Base-by-base conservation (phyloP, 1,139 yeast genomes). In the Kurtzmaniella quercitrusa region DNA sequence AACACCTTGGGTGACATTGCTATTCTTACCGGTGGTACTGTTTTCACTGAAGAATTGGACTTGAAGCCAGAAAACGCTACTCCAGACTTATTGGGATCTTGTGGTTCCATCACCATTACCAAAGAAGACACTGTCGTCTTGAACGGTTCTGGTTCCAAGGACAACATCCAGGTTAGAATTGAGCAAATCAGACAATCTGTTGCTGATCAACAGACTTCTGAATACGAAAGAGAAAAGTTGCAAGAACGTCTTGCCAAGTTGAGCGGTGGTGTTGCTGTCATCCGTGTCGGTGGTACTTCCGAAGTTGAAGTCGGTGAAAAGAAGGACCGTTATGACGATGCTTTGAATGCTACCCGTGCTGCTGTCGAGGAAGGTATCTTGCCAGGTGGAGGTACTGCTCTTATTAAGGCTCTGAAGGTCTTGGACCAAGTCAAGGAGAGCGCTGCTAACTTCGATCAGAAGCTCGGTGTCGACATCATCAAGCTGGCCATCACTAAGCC, bases 321-420 rank as follows among this genome's bases (percentile, higher is more conserved):
- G 96, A 93, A 93, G 78, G 99, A 93, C 68, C 89, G 99, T 75
- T 94, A 91, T 64, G 98, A 94, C 59, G 99, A 93, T 74, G 98
- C 99, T 40, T 80, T 93, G 63, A 93, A 94, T 66, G 98, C 99
- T 47, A 94, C 98, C 46, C 89, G 98, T 75, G 98, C 99, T 55
- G 99, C 99, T 51, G 98, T 93, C 51, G 95, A 93, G 73, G 98
- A 93, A 71, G 99, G 99, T 75, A 93, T 94, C 63, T 80, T 93
- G 57, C 98, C 98, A 65, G 99, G 99, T 76, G 99, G 98, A 68
- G 99, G 99, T 76, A 93, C 98, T 55, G 98, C 98, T 52, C 80
- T 93, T 65, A 82, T 91, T 60, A 93, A 93, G 81, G 98, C 98
- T 38, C 82, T 96, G 45, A 80, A 84, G 63, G 69, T 86, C 53